Base-by-base conservation (phyloP, 805 yeast genomes). In the Kuraishia piskuri region DNA sequence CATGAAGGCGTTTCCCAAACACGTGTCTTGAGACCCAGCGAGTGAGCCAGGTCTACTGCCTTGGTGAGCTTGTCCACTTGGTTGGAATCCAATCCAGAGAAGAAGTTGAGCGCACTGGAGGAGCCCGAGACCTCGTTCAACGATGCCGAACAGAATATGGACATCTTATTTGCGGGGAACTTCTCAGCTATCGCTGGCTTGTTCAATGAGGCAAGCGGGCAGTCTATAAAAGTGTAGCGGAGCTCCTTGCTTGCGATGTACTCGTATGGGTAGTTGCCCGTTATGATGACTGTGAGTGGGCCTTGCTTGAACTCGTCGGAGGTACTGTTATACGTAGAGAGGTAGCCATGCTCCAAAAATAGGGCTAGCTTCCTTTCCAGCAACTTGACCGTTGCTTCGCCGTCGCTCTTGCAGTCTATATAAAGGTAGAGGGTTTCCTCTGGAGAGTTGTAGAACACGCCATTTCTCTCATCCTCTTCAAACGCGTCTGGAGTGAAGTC, bases 1-100 rank as follows among this genome's bases (percentile, higher is more conserved):
- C 88, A 84, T 26, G 70, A 70, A 1, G 88, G 83, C 5, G 82
- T 84, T 24, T 84, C 90, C 90, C 91, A 86, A 44, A 85, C 70
- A 52, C 91, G 69, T 0, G 86, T 76, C 58, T 75, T 75, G 51
- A 86, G 60, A n/a, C 77, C 76, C 49, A 71, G 55, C 2, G 65
- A 60, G 59, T 83, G 88, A 2, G 86, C 82, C 24, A 56, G 52
- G 2, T 54, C 52, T 12, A 64, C 52, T 48, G 45, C 56, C 3
- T 55, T 52, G 22, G 58, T 54, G 22, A 79, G 53, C 10, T 50
- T 62, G 1, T 52, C 52, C 50, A 62, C 55, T 55, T 78, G 79
- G 1, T 55, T 57, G 0, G 55, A 53, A 9, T 65, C 63, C 36
- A 80, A 67, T 1, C 77, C 74, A 45, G 55, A 50, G 50, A 52